Evolutionary conservation across 352 stramenopile genomes (phyloP), one percentile per base, ranked within the genome.

Genomic region (Heterotrichella gracilis): DNA sequence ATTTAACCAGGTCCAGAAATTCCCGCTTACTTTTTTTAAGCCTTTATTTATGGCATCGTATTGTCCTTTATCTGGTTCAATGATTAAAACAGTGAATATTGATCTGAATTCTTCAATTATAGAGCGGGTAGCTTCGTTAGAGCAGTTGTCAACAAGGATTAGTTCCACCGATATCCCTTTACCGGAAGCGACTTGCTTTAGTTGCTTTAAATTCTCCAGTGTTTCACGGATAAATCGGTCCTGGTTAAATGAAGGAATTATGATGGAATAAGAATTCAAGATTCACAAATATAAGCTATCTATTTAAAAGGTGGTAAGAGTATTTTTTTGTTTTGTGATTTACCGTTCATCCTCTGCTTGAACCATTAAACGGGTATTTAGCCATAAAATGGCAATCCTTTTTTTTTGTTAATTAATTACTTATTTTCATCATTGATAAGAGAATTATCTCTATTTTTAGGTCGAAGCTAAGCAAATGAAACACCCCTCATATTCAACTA

Each of bases 41-140:
- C 32, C 32, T 53, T 53, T 53, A 53, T 53, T 53, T 17, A 53
- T 53, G 32, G 32, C 32, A n/a, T 53, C 32, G n/a, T 53, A 53
- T 53, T 53, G 32, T n/a, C 32, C 32, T 9, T 17, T 9, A n/a
- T 53, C 32, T 53, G 9, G 9, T 53, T 53, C n/a, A 17, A 53
- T 53, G 9, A 17, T n/a, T 17, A 53, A 9, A 53, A 17, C 9
- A 53, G 9, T n/a, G 32, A 53, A n/a, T 53, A 17, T 9, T n/a
- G 9, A n/a, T 53, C n/a, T n/a, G n/a, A 53, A 53, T n/a, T 53
- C n/a, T 53, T 53, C n/a, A 53, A 53, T 53, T 17, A 53, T 53
- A 17, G 32, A 9, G 9, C n/a, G 32, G 9, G n/a, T n/a, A 9
- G 9, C 32, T n/a, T 17, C 9, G 32, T 53, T 53, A 17, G 32